These are phyloP conservation scores for Linum trigynum DNA, from an alignment of 345 rosid species.

Conservation along the genomic window DNA sequence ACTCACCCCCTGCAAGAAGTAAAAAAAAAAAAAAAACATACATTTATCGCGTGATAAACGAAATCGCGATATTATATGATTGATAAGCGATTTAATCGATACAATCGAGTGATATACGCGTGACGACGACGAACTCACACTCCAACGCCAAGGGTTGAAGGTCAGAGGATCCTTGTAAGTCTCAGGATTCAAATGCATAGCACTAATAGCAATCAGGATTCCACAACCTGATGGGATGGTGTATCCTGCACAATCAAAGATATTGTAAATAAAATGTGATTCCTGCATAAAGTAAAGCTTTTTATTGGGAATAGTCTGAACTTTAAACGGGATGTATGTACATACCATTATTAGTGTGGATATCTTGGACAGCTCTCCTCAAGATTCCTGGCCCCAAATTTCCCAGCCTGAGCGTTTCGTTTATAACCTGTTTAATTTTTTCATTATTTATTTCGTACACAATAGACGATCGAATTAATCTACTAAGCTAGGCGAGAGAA, in stretches of 20 bases:
- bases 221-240: conserved; percentile 20
- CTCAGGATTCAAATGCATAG: conserved; percentile 13
- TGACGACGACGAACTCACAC: conserved; percentile 1
- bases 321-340: background rate
- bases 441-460: background rate
- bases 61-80: no score
- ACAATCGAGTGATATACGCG: background rate
- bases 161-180: conserved; percentile 18
- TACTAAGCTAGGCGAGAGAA: no score
- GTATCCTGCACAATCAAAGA: conserved; percentile 12
- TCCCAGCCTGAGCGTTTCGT: conserved; percentile 26
- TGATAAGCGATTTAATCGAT: no score
- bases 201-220: conserved; percentile 9
- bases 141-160: conserved; percentile 26
- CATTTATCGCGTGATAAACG: no score
- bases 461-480: no score
- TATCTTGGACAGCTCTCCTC: conserved; percentile 17
- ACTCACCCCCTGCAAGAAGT: conserved; percentile 2
- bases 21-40: no score
- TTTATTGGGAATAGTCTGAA: background rate
- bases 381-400: conserved; percentile 23
- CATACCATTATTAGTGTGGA: conserved; percentile 14
- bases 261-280: background rate
- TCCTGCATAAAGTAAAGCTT: no score
- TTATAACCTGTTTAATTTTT: conserved; percentile 19